These are phyloP conservation scores for Russula virescens DNA, from an alignment of 768 basidiomycete species.

Conservation along the genomic window DNA sequence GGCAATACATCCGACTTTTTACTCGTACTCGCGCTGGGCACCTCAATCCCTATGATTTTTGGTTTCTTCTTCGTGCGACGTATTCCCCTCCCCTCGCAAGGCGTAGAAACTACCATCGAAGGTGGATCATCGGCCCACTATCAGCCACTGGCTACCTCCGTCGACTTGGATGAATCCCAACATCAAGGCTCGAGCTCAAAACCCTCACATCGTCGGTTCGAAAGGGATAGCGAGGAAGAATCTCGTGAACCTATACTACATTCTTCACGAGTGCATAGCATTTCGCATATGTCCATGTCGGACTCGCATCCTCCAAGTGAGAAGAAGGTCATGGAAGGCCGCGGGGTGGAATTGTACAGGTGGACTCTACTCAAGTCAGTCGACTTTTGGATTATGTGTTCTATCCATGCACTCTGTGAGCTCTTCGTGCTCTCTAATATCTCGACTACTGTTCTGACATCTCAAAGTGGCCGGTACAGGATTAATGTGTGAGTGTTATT, in stretches of 20 bases:
- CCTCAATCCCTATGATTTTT: constrained; percentile 71
- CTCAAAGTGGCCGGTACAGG: constrained; percentile 63
- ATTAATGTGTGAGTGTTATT: constrained; percentile 54
- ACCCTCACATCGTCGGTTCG: constrained; percentile 9
- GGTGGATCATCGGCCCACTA: constrained; percentile 23
- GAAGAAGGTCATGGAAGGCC: constrained; percentile 27
- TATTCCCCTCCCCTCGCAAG: constrained; percentile 49
- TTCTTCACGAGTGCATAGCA: background rate
- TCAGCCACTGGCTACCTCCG: constrained; percentile 23
- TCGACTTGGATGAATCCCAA: constrained; percentile 15
- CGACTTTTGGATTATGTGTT: constrained; percentile 63
- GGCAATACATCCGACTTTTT: constrained; percentile 78
- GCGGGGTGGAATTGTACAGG: constrained; percentile 47
- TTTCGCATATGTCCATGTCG: background rate
- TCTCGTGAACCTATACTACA: background rate
- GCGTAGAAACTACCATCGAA: constrained; percentile 24
- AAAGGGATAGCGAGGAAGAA: constrained; percentile 10
- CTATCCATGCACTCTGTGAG: constrained; percentile 53
- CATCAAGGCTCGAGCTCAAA: constrained; percentile 12
- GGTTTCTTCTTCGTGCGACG: constrained; percentile 69
- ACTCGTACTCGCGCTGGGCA: constrained; percentile 69
- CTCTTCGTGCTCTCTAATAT: constrained; percentile 11
- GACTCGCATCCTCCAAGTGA: background rate
- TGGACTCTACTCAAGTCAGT: constrained; percentile 41
- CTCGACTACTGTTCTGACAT: background rate